Evolutionary conservation across 768 basidiomycete species (phyloP).

Genomic region (Phlegmacium glaucopus): DNA sequence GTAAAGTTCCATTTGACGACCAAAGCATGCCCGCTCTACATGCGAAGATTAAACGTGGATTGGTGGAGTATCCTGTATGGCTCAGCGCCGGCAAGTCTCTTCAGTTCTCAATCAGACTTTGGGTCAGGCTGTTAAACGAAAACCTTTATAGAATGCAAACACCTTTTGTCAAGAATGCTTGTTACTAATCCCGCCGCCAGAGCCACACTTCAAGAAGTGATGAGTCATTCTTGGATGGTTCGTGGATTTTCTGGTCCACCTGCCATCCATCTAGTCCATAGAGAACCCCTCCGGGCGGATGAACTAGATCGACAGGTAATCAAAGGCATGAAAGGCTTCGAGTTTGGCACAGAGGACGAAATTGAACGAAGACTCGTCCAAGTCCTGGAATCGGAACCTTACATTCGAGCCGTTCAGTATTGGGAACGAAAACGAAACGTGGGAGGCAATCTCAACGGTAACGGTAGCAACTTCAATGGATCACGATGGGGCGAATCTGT

Average conservation of each 20-base stretch:
- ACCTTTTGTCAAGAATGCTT: constrained; percentile 90
- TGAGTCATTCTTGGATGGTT: constrained; percentile 88
- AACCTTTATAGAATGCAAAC: constrained; percentile 79
- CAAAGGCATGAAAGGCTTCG: constrained; percentile 92
- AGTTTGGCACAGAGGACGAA: constrained; percentile 88
- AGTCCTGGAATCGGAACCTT: constrained; percentile 76
- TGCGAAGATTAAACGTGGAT: constrained; percentile 96
- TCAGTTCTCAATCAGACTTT: background rate
- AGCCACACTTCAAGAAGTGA: constrained; percentile 80
- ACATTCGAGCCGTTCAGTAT: constrained; percentile 64
- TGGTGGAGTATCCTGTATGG: constrained; percentile 98
- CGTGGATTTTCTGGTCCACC: constrained; percentile 83
- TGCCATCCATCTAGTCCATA: constrained; percentile 80
- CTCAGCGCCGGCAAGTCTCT: constrained; percentile 73
- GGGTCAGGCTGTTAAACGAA: constrained; percentile 2
- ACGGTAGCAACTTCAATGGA: constrained; percentile 32
- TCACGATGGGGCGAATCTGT: constrained; percentile 52
- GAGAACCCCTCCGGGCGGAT: constrained; percentile 84
- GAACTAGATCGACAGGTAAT: constrained; percentile 88
- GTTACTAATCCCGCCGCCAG: constrained; percentile 89
- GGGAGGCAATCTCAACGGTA: constrained; percentile 26
- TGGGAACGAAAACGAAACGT: constrained; percentile 72
- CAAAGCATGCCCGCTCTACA: constrained; percentile 99
- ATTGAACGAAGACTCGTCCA: constrained; percentile 71
- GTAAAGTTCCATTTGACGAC: constrained; percentile 98